These are phyloP conservation scores for Tilletia walkeri DNA, from an alignment of 1,284 basidiomycete species.

Conservation along the genomic window DNA sequence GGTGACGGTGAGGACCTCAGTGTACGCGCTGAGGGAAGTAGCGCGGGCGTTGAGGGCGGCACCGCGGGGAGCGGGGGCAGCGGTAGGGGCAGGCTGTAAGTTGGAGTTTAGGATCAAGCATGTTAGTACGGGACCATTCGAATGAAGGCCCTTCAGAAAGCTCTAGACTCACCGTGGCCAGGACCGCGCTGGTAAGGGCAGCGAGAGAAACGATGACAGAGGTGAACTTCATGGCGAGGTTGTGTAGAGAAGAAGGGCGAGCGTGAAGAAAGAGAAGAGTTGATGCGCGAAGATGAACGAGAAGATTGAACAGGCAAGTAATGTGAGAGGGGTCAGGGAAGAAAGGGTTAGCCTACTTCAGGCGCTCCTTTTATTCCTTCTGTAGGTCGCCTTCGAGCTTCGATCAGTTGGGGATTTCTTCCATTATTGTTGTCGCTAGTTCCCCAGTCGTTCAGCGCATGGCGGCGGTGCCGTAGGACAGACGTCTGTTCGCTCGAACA, in stretches of 20 bases:
- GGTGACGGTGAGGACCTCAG: conserved; percentile 11
- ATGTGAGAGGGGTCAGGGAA: neutral
- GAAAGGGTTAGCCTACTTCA: neutral
- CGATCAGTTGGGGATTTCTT: no score
- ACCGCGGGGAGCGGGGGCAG: neutral
- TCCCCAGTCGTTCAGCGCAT: no score
- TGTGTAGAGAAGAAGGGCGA: neutral
- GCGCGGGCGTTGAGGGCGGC: neutral
- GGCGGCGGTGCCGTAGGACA: no score
- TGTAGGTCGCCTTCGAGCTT: no score
- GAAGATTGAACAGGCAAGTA: neutral
- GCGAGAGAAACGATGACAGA: conserved; percentile 5
- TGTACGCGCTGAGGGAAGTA: neutral
- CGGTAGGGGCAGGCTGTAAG: neutral
- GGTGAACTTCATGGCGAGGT: conserved; percentile 12
- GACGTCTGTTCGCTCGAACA: no score
- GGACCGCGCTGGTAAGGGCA: neutral
- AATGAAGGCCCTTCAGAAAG: no score
- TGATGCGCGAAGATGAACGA: neutral
- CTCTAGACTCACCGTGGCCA: neutral
- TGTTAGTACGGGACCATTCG: no score
- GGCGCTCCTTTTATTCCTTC: neutral
- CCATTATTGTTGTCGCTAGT: no score
- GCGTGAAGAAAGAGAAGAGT: neutral
- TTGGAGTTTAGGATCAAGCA: neutral